These are phyloP conservation scores for Spergularia marina DNA, from an alignment of 148 eudicot genomes.

Conservation along the genomic window DNA sequence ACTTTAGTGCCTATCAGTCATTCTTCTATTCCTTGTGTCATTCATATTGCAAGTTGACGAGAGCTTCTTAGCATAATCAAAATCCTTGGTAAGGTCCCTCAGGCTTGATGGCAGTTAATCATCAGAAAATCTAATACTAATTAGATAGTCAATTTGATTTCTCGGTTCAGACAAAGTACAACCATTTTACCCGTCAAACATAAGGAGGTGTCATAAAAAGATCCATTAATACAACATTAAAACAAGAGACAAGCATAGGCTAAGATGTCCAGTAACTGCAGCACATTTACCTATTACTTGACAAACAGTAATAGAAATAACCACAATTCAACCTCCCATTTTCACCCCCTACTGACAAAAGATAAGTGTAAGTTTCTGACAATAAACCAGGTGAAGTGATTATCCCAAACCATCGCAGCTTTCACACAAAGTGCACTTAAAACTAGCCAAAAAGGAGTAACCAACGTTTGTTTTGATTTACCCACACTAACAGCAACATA, in stretches of 20 bases:
- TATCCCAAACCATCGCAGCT: neutral
- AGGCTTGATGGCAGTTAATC: neutral
- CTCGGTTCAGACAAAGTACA: neutral
- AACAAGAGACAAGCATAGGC: neutral
- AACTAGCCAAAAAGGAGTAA: neutral
- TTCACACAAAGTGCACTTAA: conserved; percentile 1
- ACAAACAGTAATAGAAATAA: neutral
- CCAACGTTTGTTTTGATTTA: neutral
- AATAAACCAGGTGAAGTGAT: neutral
- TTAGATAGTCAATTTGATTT: neutral
- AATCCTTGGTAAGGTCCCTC: neutral
- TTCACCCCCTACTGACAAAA: too few relatives aligned
- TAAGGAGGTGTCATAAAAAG: conserved; percentile 3
- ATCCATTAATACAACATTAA: neutral
- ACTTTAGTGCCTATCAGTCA: neutral
- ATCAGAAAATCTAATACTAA: neutral
- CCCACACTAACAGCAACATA: neutral
- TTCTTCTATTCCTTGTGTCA: neutral
- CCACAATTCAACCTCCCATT: too few relatives aligned
- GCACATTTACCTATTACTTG: neutral
- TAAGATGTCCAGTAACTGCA: neutral
- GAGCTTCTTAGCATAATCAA: neutral
- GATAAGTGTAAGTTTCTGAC: neutral
- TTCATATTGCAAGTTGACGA: neutral
- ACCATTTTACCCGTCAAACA: neutral